Evolutionary conservation across 2,329 filamentous ascomycete genomes (phyloP), one percentile per base, ranked within the genome.

Genomic region (Zasmidium citrigriseum): DNA sequence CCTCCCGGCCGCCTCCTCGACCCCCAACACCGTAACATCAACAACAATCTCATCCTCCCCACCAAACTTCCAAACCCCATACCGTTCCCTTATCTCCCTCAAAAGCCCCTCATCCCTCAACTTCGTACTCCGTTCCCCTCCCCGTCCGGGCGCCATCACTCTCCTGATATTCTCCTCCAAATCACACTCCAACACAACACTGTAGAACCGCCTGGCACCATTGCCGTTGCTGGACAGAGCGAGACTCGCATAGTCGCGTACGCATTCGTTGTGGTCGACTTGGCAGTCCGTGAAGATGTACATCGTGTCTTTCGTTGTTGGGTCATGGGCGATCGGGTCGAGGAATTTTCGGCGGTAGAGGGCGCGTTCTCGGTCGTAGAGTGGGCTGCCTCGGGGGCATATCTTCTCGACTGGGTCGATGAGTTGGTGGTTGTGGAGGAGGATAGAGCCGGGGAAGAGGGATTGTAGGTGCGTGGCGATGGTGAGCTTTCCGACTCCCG

Each of bases 341-440:
- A 52, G 49, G n/a, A 27, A n/a, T 20, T 46, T 54, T 5, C 24
- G 57, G 23, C 52, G 57, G 20, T 52, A 51, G 24, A 51, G 34
- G 22, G 24, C 52, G 18, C 57, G 57, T 23, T 45, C 44, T 7
- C 16, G 12, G 16, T 46, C 22, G 50, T 59, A 59, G 7, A 22
- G 18, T 14, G n/a, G n/a, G 34, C 38, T 24, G 14, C 47, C 57
- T 41, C 57, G 46, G 3, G 52, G 46, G 25, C 41, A 52, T 5
- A 16, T 10, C 14, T 20, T 24, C 22, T 59, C 57, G 10, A 55
- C 52, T 3, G 52, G 57, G 27, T 59, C 57, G 38, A 55, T 55
- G 46, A 59, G 46, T 24, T 55, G n/a, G 47, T 59, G 57, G 52
- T 59, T 59, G 57, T 59, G 25, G 38, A 59, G 18, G 18, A 59